These are phyloP conservation scores for Syzygium aqueum DNA, from an alignment of 345 rosid genomes.

Conservation along the genomic window DNA sequence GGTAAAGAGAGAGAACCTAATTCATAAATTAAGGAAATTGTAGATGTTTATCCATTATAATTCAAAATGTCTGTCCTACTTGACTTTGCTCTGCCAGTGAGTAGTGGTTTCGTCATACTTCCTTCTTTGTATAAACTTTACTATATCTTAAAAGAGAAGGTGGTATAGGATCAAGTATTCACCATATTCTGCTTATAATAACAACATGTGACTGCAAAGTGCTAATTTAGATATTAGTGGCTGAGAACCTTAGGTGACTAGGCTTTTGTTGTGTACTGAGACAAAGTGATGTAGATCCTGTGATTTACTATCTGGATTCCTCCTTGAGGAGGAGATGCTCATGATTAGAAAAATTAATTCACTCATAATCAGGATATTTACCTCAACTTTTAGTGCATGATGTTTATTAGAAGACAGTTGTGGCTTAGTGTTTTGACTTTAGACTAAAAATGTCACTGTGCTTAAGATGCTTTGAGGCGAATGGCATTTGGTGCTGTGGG, in stretches of 20 bases:
- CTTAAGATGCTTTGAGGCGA: background rate
- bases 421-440: background rate
- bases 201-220: background rate
- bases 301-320: background rate
- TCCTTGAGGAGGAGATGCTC: background rate
- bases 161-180: background rate
- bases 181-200: background rate
- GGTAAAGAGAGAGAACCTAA: constrained; percentile 27
- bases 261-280: background rate
- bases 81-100: background rate
- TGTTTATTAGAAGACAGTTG: background rate
- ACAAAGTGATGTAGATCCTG: background rate
- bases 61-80: background rate
- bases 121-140: background rate
- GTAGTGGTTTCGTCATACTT: background rate
- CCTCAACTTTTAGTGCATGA: background rate
- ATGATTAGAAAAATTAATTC: background rate
- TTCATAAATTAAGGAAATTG: background rate
- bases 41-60: background rate
- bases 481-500: background rate
- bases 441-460: background rate
- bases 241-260: background rate
- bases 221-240: background rate
- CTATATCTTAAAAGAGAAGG: background rate
- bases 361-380: background rate